Evolutionary conservation across 257 asterid genomes (phyloP), one percentile per base, ranked within the genome.

Genomic region (Solanum medicagineum): DNA sequence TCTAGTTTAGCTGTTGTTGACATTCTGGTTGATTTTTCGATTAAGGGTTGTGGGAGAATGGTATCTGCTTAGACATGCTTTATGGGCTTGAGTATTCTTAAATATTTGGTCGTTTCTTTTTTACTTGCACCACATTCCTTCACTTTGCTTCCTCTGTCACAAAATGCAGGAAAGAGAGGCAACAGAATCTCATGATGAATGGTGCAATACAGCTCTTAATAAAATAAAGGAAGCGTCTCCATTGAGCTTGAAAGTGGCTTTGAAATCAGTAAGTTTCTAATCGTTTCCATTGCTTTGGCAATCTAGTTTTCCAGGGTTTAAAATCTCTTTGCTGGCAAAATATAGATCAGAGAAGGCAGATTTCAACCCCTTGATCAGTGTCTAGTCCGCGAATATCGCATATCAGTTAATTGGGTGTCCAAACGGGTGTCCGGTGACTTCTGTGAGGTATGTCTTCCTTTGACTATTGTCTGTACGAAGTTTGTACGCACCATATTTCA

Each of bases 281-380:
- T 16, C 12, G 36, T 55, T 84, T 47, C 55, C 86, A 53, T 83
- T 79, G 66, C 26, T 74, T 71, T 70, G 16, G 60, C 29, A 53
- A 22, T 47, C 47, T 12, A 12, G 54, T 81, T 63, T 47, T 62
- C 49, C n/a, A 12, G 1, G 40, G 66, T 40, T 75, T 59, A 85
- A 32, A 75, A 69, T 71, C 53, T 36, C 68, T 75, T 73, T 80
- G 82, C 57, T 88, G 84, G 82, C 59, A 75, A 81, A 88, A 86
- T 80, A 53, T 42, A 96, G 99, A 93, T 96, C 56, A 92, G 98
- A 77, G 98, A 93, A 91, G 98, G 98, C 80, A 94, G 99, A 85
- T 97, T 95, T 87, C 95, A 92, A 88, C 93, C 98, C 66, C 97
- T 97, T 40, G 98, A 97, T 86, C 97, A 91, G 86, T 97, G 99